Conservation (phyloP, 2,329 filamentous ascomycete species). For the Mariannaea elegans region DNA sequence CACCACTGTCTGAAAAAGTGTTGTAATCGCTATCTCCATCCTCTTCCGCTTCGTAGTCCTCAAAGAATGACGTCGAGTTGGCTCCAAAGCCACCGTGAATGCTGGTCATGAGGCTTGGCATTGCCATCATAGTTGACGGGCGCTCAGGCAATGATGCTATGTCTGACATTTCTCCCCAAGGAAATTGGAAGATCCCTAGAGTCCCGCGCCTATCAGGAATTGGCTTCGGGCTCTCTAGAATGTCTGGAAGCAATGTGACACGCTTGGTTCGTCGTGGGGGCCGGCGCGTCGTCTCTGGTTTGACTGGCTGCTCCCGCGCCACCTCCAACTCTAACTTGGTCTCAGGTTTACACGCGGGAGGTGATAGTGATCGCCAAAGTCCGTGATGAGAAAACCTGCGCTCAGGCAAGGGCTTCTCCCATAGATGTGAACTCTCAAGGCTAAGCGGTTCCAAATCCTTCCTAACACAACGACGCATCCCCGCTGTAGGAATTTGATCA, state of each 20-base stretch:
- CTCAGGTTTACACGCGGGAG: background rate
- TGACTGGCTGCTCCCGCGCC: constrained; percentile 28
- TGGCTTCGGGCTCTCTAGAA: constrained; percentile 68
- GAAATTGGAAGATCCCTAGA: constrained; percentile 72
- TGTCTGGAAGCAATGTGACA: constrained; percentile 69
- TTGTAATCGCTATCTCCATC: constrained; percentile 45
- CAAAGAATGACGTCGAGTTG: constrained; percentile 65
- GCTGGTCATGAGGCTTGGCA: constrained; percentile 60
- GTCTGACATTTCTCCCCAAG: constrained; percentile 72
- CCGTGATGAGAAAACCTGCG: constrained; percentile 13
- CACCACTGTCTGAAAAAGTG: constrained; percentile 39
- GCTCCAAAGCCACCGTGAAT: constrained; percentile 39
- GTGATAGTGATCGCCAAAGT: constrained; percentile 33
- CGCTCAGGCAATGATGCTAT: constrained; percentile 55
- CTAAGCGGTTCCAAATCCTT: constrained; percentile 27
- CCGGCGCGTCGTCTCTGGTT: constrained; percentile 55
- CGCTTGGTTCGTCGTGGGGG: constrained; percentile 65
- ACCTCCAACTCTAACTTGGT: constrained; percentile 10
- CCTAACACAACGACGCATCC: constrained; percentile 9
- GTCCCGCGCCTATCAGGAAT: constrained; percentile 66
- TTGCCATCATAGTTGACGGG: constrained; percentile 53
- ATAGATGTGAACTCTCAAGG: constrained; percentile 35
- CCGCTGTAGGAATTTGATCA: constrained; percentile 17
- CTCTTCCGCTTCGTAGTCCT: constrained; percentile 66
- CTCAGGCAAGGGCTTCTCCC: constrained; percentile 27